Percentiles rank a stretch among this genome's conserved stretches.
Evolutionary conservation across 495 filamentous ascomycete species (phyloP).

Genomic region (Penicillium macrosclerotiorum): DNA sequence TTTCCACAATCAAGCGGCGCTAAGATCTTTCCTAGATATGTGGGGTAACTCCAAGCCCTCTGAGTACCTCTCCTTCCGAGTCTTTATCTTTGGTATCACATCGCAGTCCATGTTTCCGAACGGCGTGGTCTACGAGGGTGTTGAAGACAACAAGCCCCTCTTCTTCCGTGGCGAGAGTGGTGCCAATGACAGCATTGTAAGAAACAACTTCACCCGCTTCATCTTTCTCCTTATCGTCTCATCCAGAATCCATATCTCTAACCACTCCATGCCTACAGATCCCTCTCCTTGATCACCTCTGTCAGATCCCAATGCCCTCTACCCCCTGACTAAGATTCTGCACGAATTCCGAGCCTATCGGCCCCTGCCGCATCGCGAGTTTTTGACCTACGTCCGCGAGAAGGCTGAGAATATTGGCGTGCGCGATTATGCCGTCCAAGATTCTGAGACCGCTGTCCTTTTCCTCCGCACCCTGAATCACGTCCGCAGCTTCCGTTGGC

Average conservation of each 20-base stretch:
- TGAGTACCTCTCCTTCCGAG: constrained; percentile 79
- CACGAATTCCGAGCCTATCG: constrained; percentile 83
- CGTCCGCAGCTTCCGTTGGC: constrained; percentile 87
- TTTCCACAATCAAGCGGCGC: not conserved
- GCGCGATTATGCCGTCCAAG: constrained; percentile 59
- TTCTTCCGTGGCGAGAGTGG: constrained; percentile 84
- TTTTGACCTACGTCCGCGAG: constrained; percentile 67
- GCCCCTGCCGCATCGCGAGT: constrained; percentile 79
- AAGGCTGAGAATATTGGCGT: constrained; percentile 55
- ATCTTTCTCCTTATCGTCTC: not conserved
- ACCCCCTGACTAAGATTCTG: constrained; percentile 80
- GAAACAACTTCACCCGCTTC: constrained; percentile 3
- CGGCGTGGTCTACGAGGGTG: constrained; percentile 83
- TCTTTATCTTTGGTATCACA: constrained; percentile 92
- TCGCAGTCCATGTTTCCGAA: constrained; percentile 88
- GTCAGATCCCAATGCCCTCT: constrained; percentile 74
- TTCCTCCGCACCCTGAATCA: constrained; percentile 76
- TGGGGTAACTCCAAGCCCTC: constrained; percentile 78
- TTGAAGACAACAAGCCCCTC: constrained; percentile 64
- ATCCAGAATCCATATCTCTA: not conserved
- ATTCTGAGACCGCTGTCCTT: constrained; percentile 51
- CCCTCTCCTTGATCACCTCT: constrained; percentile 79
- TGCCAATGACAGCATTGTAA: constrained; percentile 81
- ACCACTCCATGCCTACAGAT: constrained; percentile 40
- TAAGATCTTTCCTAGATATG: constrained; percentile 56